Evolutionary conservation across 306 rosid species (phyloP).

Genomic region (Vigna hirtella): DNA sequence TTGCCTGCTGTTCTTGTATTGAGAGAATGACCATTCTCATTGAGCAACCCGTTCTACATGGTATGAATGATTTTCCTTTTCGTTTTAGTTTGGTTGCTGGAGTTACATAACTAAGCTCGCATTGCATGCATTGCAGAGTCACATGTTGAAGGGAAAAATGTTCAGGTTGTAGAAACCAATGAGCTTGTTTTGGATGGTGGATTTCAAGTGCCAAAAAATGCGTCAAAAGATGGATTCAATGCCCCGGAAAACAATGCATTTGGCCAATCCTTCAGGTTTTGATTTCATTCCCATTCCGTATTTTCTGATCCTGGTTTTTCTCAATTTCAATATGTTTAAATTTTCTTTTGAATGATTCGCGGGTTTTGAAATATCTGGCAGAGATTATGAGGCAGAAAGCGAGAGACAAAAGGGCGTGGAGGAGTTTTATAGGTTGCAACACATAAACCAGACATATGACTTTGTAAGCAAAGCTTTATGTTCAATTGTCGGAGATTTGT

Average conservation of each 20-base stretch:
- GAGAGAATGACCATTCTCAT: slow-evolving; percentile 62
- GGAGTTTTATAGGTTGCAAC: slow-evolving; percentile 50
- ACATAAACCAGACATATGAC: slow-evolving; percentile 52
- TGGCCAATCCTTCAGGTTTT: slow-evolving; percentile 77
- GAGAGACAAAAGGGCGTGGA: slow-evolving; percentile 51
- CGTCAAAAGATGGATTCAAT: slow-evolving; percentile 28
- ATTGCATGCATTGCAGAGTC: slow-evolving; percentile 42
- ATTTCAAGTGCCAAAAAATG: slow-evolving; percentile 48
- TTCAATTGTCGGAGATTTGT: not conserved
- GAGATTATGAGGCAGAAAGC: slow-evolving; percentile 47
- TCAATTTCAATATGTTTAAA: not conserved
- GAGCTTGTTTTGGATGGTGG: slow-evolving; percentile 69
- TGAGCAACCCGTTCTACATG: slow-evolving; percentile 52
- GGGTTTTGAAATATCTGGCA: slow-evolving; percentile 17
- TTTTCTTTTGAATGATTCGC: not conserved
- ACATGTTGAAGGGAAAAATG: slow-evolving; percentile 46
- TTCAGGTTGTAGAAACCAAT: slow-evolving; percentile 43
- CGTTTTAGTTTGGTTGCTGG: not conserved
- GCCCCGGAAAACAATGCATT: slow-evolving; percentile 75
- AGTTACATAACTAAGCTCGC: not conserved
- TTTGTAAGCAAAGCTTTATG: slow-evolving; percentile 47
- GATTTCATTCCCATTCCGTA: not conserved
- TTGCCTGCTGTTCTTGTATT: not conserved
- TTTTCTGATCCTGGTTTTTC: not conserved
- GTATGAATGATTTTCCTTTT: slow-evolving; percentile 36